phyloP scores from a whole-genome alignment of 1,284 basidiomycete genomes.

The Xanthoconium separans region DNA sequence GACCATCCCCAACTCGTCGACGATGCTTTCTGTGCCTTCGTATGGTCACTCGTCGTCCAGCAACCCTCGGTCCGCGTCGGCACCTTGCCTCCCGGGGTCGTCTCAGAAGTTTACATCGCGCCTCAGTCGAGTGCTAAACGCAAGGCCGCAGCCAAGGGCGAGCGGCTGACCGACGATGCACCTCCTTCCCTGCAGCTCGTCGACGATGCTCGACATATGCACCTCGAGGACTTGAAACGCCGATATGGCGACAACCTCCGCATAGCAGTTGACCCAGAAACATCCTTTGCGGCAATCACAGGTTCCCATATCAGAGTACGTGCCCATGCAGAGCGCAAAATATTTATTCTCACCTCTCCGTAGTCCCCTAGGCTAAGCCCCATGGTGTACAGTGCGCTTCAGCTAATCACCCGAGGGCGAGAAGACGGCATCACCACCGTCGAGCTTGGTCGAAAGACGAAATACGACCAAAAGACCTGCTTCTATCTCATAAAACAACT shows the following conservation, averaged over 20 bases:
- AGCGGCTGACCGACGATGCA: slow-evolving; percentile 42
- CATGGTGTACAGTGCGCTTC: slow-evolving; percentile 84
- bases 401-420: slow-evolving; percentile 78
- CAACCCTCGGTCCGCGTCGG: slow-evolving; percentile 74
- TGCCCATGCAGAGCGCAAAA: slow-evolving; percentile 6
- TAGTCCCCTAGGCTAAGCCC: slow-evolving; percentile 78
- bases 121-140: slow-evolving; percentile 64
- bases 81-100: slow-evolving; percentile 51
- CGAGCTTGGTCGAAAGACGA: slow-evolving; percentile 73
- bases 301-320: slow-evolving; percentile 78
- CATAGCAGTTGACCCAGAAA: slow-evolving; percentile 72
- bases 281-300: slow-evolving; percentile 75
- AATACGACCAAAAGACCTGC: slow-evolving; percentile 87
- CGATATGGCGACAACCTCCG: slow-evolving; percentile 63
- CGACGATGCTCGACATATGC: slow-evolving; percentile 47
- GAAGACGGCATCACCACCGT: slow-evolving; percentile 77
- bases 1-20: slow-evolving; percentile 60
- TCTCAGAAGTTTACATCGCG: slow-evolving; percentile 71
- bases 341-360: slow-evolving; percentile 6
- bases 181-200: slow-evolving; percentile 52
- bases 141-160: slow-evolving; percentile 58
- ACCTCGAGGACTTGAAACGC: slow-evolving; percentile 53
- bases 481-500: slow-evolving; percentile 82
- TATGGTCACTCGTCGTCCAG: slow-evolving; percentile 75
- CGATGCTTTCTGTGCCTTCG: slow-evolving; percentile 72